Percentiles rank a stretch among this genome's conserved stretches.
Conservation (phyloP, 2,329 filamentous ascomycete species). For the Botryosphaeria dothidea region DNA sequence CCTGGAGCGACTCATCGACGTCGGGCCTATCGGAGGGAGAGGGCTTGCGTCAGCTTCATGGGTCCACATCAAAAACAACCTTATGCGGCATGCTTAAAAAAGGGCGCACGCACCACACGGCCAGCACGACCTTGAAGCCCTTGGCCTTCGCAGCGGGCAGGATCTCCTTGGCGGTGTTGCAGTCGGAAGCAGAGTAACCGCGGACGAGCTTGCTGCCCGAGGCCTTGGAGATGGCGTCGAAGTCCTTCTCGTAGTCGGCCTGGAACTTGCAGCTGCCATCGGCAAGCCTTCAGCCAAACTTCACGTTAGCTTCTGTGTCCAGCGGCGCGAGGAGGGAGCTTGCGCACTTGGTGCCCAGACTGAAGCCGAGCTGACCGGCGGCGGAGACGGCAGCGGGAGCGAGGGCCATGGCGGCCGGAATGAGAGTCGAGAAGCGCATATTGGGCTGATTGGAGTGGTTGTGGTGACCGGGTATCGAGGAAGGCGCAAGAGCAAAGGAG, state of each 20-base stretch:
- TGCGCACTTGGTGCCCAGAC: conserved; percentile 69
- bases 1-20: conserved; percentile 60
- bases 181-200: conserved; percentile 68
- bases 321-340: too few species aligned
- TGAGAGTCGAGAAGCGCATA: conserved; percentile 39
- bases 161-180: conserved; percentile 63
- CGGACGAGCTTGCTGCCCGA: conserved; percentile 60
- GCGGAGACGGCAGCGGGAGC: conserved; percentile 53
- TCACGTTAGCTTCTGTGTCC: too few species aligned
- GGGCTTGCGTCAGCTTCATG: background rate
- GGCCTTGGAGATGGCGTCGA: conserved; percentile 58
- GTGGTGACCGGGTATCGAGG: conserved; percentile 8
- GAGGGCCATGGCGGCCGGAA: conserved; percentile 33
- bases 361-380: conserved; percentile 62
- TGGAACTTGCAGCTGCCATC: conserved; percentile 58
- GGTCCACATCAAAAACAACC: background rate
- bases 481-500: background rate
- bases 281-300: conserved; percentile 52
- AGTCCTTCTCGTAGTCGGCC: conserved; percentile 65
- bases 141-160: conserved; percentile 66
- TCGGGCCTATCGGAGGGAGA: conserved; percentile 53
- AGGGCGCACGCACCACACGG: conserved; percentile 59
- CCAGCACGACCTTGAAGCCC: conserved; percentile 68
- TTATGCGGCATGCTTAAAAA: conserved; percentile 10
- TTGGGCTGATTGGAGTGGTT: conserved; percentile 18